These are phyloP conservation scores for Mrakiaceae sp. DNA, from an alignment of 1,284 basidiomycete species.

Conservation along the genomic window DNA sequence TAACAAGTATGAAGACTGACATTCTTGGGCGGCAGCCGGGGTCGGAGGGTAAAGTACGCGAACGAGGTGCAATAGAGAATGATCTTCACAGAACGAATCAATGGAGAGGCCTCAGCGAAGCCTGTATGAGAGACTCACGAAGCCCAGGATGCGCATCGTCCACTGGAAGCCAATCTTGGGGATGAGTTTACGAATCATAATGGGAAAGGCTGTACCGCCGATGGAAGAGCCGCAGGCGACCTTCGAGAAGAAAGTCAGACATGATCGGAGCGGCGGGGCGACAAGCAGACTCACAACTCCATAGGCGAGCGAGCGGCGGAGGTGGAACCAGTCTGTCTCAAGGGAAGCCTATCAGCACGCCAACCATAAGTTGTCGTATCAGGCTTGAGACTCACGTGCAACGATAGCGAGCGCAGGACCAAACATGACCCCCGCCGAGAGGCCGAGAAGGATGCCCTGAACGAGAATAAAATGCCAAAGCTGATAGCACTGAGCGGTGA, in stretches of 20 bases:
- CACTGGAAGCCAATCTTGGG: conserved; percentile 36
- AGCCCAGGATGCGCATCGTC: no score
- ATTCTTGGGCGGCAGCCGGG: conserved; percentile 26
- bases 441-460: conserved; percentile 42
- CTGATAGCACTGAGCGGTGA: conserved; percentile 44
- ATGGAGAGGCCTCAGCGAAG: no score
- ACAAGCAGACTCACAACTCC: conserved; percentile 17
- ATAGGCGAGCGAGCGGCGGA: conserved; percentile 25
- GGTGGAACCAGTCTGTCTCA: conserved; percentile 18
- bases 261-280: no score
- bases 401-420: conserved; percentile 41
- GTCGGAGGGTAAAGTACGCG: conserved; percentile 22
- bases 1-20: not conserved
- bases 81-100: conserved; percentile 20
- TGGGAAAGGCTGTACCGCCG: conserved; percentile 42
- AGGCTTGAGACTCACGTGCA: conserved; percentile 29
- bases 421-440: conserved; percentile 20
- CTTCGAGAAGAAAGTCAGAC: no score
- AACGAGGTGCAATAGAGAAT: conserved; percentile 20
- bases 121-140: no score
- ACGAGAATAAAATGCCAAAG: conserved; percentile 52
- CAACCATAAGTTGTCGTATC: conserved; percentile 37
- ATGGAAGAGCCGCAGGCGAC: conserved; percentile 26
- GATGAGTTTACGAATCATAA: conserved; percentile 39
- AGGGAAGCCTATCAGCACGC: conserved; percentile 7